phyloP scores from a whole-genome alignment of 2,329 filamentous ascomycete species.

The Apiospora saccharicola region DNA sequence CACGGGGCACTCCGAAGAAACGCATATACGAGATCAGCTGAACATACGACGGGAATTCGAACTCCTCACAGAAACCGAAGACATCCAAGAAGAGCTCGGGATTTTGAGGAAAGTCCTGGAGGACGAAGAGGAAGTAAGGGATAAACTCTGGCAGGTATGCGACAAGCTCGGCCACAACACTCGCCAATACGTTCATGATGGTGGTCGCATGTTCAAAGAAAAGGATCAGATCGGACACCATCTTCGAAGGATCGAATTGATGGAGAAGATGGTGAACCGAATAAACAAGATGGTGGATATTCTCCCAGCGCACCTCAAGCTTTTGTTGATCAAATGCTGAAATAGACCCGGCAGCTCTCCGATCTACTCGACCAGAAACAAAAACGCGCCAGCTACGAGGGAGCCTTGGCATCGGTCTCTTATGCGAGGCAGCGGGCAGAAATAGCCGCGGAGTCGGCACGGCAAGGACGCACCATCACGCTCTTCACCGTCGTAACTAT shows the following conservation, averaged over 20 bases:
- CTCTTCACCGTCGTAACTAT: constrained; percentile 25
- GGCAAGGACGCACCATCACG: constrained; percentile 7
- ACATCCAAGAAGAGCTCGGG: background rate
- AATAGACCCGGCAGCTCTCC: background rate
- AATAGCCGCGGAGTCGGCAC: background rate
- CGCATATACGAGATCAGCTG: no score
- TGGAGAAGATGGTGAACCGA: background rate
- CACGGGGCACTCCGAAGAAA: no score
- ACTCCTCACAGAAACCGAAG: background rate
- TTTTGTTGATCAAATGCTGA: background rate
- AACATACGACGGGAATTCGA: background rate
- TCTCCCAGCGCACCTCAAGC: background rate
- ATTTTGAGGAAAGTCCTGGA: background rate
- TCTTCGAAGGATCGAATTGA: background rate
- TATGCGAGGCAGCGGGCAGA: background rate
- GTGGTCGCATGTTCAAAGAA: background rate
- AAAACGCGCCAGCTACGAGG: constrained; percentile 3
- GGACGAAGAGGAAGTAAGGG: background rate
- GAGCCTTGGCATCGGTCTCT: background rate
- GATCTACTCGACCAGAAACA: background rate
- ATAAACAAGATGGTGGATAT: background rate
- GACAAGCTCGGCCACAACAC: background rate
- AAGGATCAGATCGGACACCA: background rate
- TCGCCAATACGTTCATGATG: background rate
- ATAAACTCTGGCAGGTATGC: background rate